phyloP scores from a whole-genome alignment of 2,329 filamentous ascomycete species.

The Paraphoma sp. region DNA sequence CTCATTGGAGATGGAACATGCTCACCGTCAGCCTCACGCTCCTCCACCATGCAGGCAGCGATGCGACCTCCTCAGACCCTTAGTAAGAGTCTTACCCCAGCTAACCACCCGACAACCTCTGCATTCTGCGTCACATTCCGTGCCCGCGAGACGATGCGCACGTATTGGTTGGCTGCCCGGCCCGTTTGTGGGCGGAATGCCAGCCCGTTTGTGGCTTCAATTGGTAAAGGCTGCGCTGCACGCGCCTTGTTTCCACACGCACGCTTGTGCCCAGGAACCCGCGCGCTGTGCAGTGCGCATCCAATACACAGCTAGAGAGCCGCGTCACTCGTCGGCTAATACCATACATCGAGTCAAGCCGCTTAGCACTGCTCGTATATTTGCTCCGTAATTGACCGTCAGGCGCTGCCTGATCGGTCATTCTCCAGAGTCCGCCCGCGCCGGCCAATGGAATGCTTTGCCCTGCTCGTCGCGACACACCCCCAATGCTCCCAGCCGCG shows the following conservation, averaged over 20 bases:
- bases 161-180: slow-evolving; percentile 27
- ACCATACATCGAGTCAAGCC: slow-evolving; percentile 8
- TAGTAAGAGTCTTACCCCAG: not conserved
- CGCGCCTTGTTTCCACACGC: slow-evolving; percentile 10
- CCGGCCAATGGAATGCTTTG: slow-evolving; percentile 14
- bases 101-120: not conserved
- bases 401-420: slow-evolving; percentile 22
- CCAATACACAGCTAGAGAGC: slow-evolving; percentile 13
- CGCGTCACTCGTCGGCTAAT: slow-evolving; percentile 26
- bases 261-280: slow-evolving; percentile 14
- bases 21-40: slow-evolving; percentile 9
- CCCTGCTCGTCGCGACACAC: slow-evolving; percentile 16
- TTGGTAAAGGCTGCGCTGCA: not conserved
- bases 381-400: slow-evolving; percentile 7
- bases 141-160: slow-evolving; percentile 6
- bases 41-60: not conserved
- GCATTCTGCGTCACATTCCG: slow-evolving; percentile 5
- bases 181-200: slow-evolving; percentile 19
- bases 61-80: slow-evolving; percentile 8
- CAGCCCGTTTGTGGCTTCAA: not conserved
- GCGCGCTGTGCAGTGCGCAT: slow-evolving; percentile 4
- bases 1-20: slow-evolving; percentile 1
- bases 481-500: slow-evolving; percentile 22
- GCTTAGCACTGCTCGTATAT: slow-evolving; percentile 12
- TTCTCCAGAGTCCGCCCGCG: not conserved